Evolutionary conservation across 345 rosid genomes (phyloP), one percentile per base, ranked within the genome.

Genomic region (Euphorbia pulcherrima): DNA sequence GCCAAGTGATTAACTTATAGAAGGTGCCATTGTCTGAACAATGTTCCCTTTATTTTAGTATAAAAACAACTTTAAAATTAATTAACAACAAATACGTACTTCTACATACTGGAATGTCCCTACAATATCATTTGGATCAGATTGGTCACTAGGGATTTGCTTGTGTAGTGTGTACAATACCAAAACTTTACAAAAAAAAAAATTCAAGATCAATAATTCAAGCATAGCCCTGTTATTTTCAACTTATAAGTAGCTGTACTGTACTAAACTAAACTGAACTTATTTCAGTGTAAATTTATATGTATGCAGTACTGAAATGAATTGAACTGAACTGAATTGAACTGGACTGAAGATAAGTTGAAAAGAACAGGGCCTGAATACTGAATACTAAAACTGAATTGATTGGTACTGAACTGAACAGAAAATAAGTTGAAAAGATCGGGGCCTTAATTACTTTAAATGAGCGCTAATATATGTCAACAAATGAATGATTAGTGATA

Each of bases 81-180:
- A 40, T 13, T 53, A 65, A 35, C 27, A 28, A 51, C 16, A 52
- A 62, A 47, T 67, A 17, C 26, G 64, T 10, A 44, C 50, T 60
- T 68, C 47, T 67, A 60, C 73, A 68, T 64, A 62, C 74, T 68
- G 55, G 63, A 68, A 58, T 40, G 68, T 64, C 37, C 73, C 61
- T 64, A 23, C 35, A 68, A 54, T 24, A 54, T 51, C 68, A 76
- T 40, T 39, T 60, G 29, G 60, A 51, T 52, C 30, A 46, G 50
- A 48, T 39, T 54, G 64, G 30, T 20, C 68, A 70, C 74, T 56
- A 64, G 44, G 47, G 8, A 35, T 26, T 28, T 35, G 28, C n/a
- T n/a, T n/a, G n/a, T n/a, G n/a, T n/a, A n/a, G n/a, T 60, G 33
- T 60, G 33, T n/a, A 67, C 16, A 53, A 53, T 30, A 27, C 1